Evolutionary conservation across 805 yeast genomes (phyloP), one percentile per base, ranked within the genome.

Genomic region (Candida rishiriensis): DNA sequence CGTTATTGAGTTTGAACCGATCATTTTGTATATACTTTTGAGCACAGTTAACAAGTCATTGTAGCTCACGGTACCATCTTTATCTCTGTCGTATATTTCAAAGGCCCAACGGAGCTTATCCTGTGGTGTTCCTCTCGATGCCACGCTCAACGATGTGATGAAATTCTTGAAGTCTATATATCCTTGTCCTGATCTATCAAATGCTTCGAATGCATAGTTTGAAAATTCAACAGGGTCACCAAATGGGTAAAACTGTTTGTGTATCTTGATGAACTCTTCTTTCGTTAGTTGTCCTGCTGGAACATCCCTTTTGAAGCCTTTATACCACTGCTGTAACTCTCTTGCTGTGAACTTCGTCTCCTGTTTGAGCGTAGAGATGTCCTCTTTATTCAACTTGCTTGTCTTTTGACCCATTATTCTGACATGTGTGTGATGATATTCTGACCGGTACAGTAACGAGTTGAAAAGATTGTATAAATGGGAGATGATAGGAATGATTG

Each of bases 261-360:
- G 95, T 15, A 93, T 90, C 64, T 87, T 88, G 53, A 85, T 81
- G 63, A 93, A 88, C 59, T 93, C 98, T 39, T 84, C 87, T 57
- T 83, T 85, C 3, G 89, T 79, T 26, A 93, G 71, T 61, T 84
- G 90, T 1, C 98, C 98, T 30, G 80, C 73, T 1, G 97, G 97
- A 62, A 97, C 91, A 63, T 93, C 99, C 59, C 97, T 76, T 35
- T 85, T 71, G 56, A 93, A 93, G 2, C 98, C 98, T 61, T 91
- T 91, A 61, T 91, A 91, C 99, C 99, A 93, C 61, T 91, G 99
- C 64, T 93, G 98, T 36, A 93, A 76, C 61, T 93, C 99, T 51
- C 96, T 75, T 42, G 90, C 81, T 59, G 91, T 96, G 60, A 93
- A 93, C 57, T 88, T 85, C 0, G 99, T 93, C 18, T 89, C 84